A percentile compares a stretch with the other conserved stretches of the same genome.
Conservation (phyloP, 1,284 basidiomycete species). For the Naganishia sp. region DNA sequence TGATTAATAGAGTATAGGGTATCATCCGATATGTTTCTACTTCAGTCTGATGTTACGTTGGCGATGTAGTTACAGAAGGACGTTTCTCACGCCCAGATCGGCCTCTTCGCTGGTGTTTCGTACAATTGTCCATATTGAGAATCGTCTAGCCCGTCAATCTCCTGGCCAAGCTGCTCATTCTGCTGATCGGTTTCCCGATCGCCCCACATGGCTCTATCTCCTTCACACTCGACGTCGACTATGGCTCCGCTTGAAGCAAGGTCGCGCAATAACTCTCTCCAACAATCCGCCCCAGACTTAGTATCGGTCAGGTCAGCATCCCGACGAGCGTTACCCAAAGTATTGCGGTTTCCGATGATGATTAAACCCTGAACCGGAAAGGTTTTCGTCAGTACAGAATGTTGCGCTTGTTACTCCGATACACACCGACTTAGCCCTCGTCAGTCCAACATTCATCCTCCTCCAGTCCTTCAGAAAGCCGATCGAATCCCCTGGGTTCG, state of each 20-base stretch:
- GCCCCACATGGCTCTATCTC: background rate
- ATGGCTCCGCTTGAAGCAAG: conserved; percentile 29
- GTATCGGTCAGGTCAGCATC: conserved; percentile 32
- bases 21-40: no score
- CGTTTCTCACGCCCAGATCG: no score
- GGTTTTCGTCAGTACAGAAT: conserved; percentile 3
- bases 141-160: no score
- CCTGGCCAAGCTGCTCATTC: background rate
- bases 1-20: no score
- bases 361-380: conserved; percentile 59
- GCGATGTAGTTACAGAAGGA: no score
- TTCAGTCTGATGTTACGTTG: no score
- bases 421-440: conserved; percentile 73
- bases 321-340: conserved; percentile 57
- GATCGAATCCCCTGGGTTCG: conserved; percentile 70
- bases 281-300: conserved; percentile 44
- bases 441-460: conserved; percentile 83
- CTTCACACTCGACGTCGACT: background rate
- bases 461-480: conserved; percentile 88
- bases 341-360: conserved; percentile 73
- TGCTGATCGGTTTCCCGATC: background rate
- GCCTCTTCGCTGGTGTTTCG: no score
- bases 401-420: background rate
- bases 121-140: no score
- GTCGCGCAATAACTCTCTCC: conserved; percentile 45